phyloP scores from a whole-genome alignment of 148 eudicot genomes.

The Rhododendron kiyosumense region DNA sequence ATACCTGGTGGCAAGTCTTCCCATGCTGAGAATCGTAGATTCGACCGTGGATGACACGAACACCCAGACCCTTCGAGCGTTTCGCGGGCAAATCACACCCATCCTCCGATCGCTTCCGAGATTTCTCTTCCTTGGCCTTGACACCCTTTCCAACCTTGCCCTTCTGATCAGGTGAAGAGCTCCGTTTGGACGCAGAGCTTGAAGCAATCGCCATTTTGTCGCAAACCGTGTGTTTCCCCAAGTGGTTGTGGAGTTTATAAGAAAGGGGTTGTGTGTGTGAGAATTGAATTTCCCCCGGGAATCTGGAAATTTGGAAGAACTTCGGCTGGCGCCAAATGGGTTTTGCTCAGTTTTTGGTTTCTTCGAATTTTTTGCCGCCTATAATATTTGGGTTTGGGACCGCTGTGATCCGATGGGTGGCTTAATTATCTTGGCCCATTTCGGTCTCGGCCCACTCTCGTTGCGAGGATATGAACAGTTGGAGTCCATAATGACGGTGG shows the following conservation, averaged over 20 bases:
- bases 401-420: background rate
- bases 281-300: background rate
- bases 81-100: slow-evolving; percentile 17
- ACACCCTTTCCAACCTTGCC: background rate
- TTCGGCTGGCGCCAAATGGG: background rate
- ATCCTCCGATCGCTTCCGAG: background rate
- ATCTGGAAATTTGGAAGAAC: background rate
- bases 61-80: slow-evolving; percentile 34
- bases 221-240: background rate
- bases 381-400: background rate
- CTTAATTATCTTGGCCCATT: too few species aligned
- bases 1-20: slow-evolving; percentile 80
- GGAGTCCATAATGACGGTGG: too few species aligned
- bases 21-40: slow-evolving; percentile 67
- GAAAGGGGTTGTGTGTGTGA: background rate
- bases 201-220: slow-evolving; percentile 10
- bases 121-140: slow-evolving; percentile 3
- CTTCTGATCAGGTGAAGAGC: background rate
- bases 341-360: background rate
- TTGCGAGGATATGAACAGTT: background rate
- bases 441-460: background rate
- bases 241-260: background rate
- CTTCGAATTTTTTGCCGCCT: background rate
- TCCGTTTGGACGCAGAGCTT: background rate
- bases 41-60: slow-evolving; percentile 35